Percentiles rank a stretch among this genome's conserved stretches.
These are phyloP conservation scores for Tuber indicum DNA, from an alignment of 495 filamentous ascomycete species.

Conservation along the genomic window DNA sequence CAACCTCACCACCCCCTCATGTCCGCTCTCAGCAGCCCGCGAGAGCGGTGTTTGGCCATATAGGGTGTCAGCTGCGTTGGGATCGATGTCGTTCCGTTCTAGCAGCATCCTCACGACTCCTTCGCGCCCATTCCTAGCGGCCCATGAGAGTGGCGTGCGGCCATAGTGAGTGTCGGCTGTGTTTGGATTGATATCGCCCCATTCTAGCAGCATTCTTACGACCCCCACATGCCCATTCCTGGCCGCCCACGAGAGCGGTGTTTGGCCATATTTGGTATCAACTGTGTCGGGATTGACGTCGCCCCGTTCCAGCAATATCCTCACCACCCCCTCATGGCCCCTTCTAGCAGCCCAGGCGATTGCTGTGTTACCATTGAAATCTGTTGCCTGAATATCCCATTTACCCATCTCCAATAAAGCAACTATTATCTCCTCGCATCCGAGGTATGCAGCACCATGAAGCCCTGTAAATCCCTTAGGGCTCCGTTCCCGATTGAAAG, in stretches of 20 bases:
- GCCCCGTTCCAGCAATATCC: too few relatives aligned
- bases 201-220: conserved; percentile 33
- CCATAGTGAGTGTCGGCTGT: conserved; percentile 9
- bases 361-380: conserved; percentile 22
- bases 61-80: conserved; percentile 20
- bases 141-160: conserved; percentile 41
- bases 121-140: conserved; percentile 36
- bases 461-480: not conserved
- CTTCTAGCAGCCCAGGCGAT: conserved; percentile 38
- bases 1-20: conserved; percentile 42
- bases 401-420: not conserved
- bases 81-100: conserved; percentile 20
- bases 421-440: not conserved
- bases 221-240: conserved; percentile 25
- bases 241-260: too few relatives aligned
- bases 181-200: conserved; percentile 9
- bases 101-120: conserved; percentile 36
- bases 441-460: not conserved
- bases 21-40: conserved; percentile 43
- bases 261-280: too few relatives aligned
- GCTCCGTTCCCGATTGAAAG: not conserved
- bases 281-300: too few relatives aligned
- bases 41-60: conserved; percentile 43
- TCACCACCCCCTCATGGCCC: conserved; percentile 3
- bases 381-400: conserved; percentile 27